Percentiles rank a stretch among this genome's conserved stretches.
Evolutionary conservation across 2,329 filamentous ascomycete genomes (phyloP).

Genomic region (Plectosphaerella plurivora): DNA sequence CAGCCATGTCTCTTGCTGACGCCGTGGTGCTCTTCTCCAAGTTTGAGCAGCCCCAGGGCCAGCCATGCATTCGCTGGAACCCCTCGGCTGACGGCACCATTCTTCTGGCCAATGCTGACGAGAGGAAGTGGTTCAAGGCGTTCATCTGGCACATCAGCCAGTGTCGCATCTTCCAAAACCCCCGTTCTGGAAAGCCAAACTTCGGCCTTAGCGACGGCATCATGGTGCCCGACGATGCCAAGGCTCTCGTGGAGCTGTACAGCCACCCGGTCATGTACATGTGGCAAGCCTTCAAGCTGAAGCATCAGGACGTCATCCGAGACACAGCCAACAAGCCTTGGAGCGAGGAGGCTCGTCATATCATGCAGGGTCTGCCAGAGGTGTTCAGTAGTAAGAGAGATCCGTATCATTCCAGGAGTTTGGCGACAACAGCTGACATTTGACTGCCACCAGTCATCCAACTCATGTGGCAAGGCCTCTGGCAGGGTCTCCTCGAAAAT

Average conservation of each 20-base stretch:
- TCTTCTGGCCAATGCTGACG: background rate
- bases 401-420: background rate
- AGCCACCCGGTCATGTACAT: background rate
- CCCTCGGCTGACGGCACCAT: background rate
- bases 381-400: background rate
- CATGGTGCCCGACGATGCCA: too few relatives aligned
- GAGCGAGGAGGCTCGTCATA: too few relatives aligned
- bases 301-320: too few relatives aligned
- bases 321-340: too few relatives aligned
- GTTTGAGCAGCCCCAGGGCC: background rate
- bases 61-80: background rate
- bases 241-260: too few relatives aligned
- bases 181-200: too few relatives aligned
- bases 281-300: background rate
- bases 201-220: too few relatives aligned
- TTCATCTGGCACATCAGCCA: background rate
- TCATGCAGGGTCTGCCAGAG: background rate
- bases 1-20: background rate
- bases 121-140: background rate
- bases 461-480: background rate
- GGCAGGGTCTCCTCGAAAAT: background rate
- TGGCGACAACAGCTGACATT: background rate
- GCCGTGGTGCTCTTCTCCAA: background rate
- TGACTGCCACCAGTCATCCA: background rate
- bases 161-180: background rate